phyloP scores from a whole-genome alignment of 257 asterid species.

The Solanum habrochaites region DNA sequence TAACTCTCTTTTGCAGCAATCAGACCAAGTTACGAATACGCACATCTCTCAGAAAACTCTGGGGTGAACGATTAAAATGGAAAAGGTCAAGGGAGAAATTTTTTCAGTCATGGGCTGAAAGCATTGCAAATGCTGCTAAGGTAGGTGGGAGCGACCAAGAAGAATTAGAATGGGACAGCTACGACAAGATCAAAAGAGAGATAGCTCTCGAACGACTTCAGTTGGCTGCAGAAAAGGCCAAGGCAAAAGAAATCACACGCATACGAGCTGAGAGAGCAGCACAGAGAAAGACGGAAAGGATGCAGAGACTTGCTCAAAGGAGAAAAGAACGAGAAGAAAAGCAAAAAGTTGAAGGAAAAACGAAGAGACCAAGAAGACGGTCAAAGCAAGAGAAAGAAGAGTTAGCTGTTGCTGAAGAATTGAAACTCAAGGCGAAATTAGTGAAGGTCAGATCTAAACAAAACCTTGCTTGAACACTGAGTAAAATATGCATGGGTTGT shows the following conservation, averaged over 20 bases:
- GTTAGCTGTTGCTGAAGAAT: conserved; percentile 39
- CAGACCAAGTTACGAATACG: conserved; percentile 61
- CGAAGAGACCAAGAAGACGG: conserved; percentile 25
- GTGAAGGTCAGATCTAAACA: conserved; percentile 42
- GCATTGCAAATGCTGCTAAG: conserved; percentile 76
- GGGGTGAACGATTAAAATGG: conserved; percentile 68
- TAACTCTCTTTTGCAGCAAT: conserved; percentile 28
- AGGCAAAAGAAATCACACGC: conserved; percentile 36
- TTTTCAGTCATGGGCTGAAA: conserved; percentile 54
- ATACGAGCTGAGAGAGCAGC: conserved; percentile 41
- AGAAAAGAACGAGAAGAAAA: conserved; percentile 46
- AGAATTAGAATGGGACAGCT: conserved; percentile 86
- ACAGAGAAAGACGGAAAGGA: conserved; percentile 38
- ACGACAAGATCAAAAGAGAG: conserved; percentile 45
- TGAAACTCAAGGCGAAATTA: conserved; percentile 65
- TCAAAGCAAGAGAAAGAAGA: conserved; percentile 61
- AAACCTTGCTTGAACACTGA: neutral
- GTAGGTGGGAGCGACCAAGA: conserved; percentile 50
- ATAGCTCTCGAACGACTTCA: conserved; percentile 32
- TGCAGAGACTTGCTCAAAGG: conserved; percentile 33
- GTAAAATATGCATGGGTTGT: neutral
- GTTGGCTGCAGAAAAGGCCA: conserved; percentile 35
- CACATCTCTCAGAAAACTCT: conserved; percentile 38
- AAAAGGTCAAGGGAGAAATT: conserved; percentile 57
- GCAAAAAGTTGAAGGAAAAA: conserved; percentile 19